Conservation (phyloP, 139 green algal species). For the Closterium sp. region DNA sequence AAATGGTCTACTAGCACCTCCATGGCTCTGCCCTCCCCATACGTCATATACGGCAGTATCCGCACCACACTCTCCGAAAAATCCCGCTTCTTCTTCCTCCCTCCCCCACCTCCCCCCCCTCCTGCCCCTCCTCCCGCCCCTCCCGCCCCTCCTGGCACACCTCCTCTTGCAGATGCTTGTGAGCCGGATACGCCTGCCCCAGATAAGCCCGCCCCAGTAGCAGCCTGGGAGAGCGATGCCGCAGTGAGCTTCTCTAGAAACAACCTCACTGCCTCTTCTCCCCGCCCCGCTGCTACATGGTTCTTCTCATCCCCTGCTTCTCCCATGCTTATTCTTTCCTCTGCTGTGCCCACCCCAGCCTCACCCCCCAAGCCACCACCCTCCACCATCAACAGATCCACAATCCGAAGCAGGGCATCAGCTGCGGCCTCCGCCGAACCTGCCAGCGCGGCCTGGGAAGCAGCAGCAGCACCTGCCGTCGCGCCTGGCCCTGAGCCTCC, state of each 20-base stretch:
- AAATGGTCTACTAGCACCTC: slow-evolving; percentile 62
- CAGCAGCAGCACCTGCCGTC: not conserved
- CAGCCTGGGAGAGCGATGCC: not conserved
- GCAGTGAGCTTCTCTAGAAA: slow-evolving; percentile 55
- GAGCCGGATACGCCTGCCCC: not conserved
- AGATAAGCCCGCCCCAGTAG: not conserved
- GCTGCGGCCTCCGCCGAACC: not conserved
- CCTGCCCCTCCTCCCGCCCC: not conserved
- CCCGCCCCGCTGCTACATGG: slow-evolving; percentile 3
- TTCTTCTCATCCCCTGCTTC: not conserved
- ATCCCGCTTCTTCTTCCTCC: not conserved
- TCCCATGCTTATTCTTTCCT: not conserved
- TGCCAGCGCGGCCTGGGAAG: not conserved
- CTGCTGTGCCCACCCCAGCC: not conserved
- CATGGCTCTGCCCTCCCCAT: slow-evolving; percentile 55
- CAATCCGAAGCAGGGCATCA: not conserved
- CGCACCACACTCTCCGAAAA: slow-evolving; percentile 55
- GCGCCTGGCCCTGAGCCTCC: too few relatives aligned
- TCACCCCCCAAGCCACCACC: not conserved
- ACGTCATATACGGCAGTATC: slow-evolving; percentile 62
- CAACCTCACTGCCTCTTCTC: slow-evolving; percentile 44
- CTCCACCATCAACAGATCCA: not conserved
- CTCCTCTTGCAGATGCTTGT: not conserved
- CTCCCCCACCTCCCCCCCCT: not conserved
- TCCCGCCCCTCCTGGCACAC: not conserved